Base-by-base conservation (phyloP, 2,329 filamentous ascomycete genomes). In the Aspergillus chevalieri region DNA sequence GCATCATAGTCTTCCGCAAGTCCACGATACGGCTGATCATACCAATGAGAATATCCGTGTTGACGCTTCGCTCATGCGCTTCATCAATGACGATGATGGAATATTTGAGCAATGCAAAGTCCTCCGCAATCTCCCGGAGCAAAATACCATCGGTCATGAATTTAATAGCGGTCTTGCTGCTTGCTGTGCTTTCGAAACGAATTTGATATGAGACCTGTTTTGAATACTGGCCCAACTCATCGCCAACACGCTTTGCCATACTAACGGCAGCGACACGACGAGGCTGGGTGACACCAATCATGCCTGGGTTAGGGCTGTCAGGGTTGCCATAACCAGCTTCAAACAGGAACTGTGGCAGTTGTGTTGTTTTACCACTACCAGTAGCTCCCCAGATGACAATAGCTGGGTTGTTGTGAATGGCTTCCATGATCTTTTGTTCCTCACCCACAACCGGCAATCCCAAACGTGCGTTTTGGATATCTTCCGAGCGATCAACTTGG, bases 61-160 rank as follows among this genome's bases (percentile, higher is more conserved):
- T 97, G 61, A 96, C 88, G 62, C 90, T 97, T 60, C 94, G 83
- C 68, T 98, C 93, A 73, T 98, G 93, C 1, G 93, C 93, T 70
- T 98, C 93, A 62, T 98, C 93, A 52, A 98, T 92, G 44, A 98
- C 82, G 47, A 98, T 87, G 12, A 87, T 87, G 0, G 92, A 96
- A 68, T 98, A 98, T 60, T 94, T 94, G 45, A 80, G 82, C 42
- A 98, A 73, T 0, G 89, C 79, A 62, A 97, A 89, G 65, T 98
- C 93, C 56, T 93, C 85, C 0, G 88, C 85, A 47, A 96, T 86
- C 69, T 98, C 93, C 49, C 93, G 85, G 8, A 98, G 79, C 52
- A 98, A 75, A 24, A 98, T 90, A 78, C 93, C 93, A 68, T 98
- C 93, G 0, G 93, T 98, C 91, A 98, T 96, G 72, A 97, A 98